Evolutionary conservation across 345 rosid species (phyloP).

Genomic region (Salix viminalis): DNA sequence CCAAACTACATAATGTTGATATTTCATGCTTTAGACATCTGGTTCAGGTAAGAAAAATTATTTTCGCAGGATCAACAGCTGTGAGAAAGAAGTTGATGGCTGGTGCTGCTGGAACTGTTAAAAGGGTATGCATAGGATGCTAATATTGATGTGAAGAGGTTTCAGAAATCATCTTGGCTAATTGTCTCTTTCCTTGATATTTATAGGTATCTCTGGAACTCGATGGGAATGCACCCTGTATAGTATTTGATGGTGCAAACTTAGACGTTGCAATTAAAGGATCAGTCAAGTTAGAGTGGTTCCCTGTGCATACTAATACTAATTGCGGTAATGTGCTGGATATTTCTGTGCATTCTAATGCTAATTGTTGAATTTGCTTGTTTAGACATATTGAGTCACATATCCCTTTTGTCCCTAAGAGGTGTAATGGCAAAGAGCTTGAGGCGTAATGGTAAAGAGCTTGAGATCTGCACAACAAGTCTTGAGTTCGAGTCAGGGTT

Average conservation of each 20-base stretch:
- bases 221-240: slow-evolving; percentile 98
- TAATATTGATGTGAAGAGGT: background rate
- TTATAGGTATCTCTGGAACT: slow-evolving; percentile 84
- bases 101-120: slow-evolving; percentile 88
- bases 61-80: slow-evolving; percentile 94
- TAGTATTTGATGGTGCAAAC: slow-evolving; percentile 92
- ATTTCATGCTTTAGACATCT: slow-evolving; percentile 17
- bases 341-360: slow-evolving; percentile 3
- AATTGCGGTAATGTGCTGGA: background rate
- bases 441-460: no score
- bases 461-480: no score
- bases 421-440: no score
- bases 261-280: slow-evolving; percentile 92
- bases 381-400: background rate
- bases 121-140: slow-evolving; percentile 51
- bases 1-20: background rate
- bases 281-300: slow-evolving; percentile 51
- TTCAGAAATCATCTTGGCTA: slow-evolving; percentile 11
- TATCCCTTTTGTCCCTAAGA: no score
- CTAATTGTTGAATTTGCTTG: background rate
- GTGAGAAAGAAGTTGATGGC: slow-evolving; percentile 98
- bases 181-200: slow-evolving; percentile 13
- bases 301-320: background rate
- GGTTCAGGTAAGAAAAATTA: slow-evolving; percentile 80
- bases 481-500: no score